Evolutionary conservation across 805 yeast genomes (phyloP).

Genomic region (Ascoidea rubescens): DNA sequence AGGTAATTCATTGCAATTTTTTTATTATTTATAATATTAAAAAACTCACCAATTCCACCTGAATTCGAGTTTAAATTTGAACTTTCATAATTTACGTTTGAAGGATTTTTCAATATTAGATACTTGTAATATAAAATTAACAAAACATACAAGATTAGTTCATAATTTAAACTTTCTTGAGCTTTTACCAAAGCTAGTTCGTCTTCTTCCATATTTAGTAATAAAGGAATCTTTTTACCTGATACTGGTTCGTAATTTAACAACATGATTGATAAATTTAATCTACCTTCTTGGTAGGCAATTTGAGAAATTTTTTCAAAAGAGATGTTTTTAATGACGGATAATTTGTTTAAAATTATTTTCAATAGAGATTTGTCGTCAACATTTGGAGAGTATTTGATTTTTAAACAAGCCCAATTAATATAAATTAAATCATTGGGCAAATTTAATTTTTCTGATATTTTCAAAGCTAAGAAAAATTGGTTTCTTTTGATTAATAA

Average conservation of each 20-base stretch:
- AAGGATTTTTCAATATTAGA: slow-evolving; percentile 1
- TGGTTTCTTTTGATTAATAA: slow-evolving; percentile 39
- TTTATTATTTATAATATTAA: slow-evolving; percentile 42
- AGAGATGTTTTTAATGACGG: slow-evolving; percentile 28
- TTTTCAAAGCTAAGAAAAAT: slow-evolving; percentile 48
- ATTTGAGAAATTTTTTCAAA: slow-evolving; percentile 44
- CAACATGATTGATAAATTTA: slow-evolving; percentile 50
- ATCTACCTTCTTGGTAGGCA: slow-evolving; percentile 75
- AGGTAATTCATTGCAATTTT: slow-evolving; percentile 27
- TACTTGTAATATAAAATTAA: slow-evolving; percentile 26
- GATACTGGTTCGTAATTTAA: slow-evolving; percentile 55
- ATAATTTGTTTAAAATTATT: slow-evolving; percentile 32
- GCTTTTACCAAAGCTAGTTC: slow-evolving; percentile 58
- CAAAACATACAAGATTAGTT: slow-evolving; percentile 44
- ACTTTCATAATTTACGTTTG: too few species aligned
- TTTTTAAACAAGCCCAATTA: slow-evolving; percentile 72
- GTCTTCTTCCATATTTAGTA: slow-evolving; percentile 59
- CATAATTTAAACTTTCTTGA: slow-evolving; percentile 44
- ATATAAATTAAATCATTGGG: slow-evolving; percentile 43
- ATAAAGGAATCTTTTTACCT: slow-evolving; percentile 43
- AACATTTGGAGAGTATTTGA: slow-evolving; percentile 34
- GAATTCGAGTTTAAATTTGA: neutral
- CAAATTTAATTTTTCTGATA: slow-evolving; percentile 35
- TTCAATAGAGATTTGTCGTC: slow-evolving; percentile 48
- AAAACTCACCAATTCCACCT: slow-evolving; percentile 26